phyloP scores from a whole-genome alignment of 108 stramenopile species.

The Hondaea fermentalgiana region DNA sequence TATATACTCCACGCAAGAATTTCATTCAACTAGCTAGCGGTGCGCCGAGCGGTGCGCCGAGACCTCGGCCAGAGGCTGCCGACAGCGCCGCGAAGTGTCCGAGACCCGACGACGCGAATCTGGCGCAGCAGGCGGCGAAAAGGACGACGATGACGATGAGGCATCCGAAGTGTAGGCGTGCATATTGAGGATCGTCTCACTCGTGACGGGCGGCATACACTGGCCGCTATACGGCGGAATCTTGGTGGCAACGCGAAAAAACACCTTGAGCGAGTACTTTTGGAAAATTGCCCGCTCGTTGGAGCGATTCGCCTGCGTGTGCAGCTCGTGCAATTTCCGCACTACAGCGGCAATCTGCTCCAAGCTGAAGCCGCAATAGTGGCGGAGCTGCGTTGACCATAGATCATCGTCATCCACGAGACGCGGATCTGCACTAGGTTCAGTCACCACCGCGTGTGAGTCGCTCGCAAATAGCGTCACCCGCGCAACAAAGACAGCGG shows the following conservation, averaged over 20 bases:
- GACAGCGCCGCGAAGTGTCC: not conserved
- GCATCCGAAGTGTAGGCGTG: not conserved
- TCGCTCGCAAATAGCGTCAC: not conserved
- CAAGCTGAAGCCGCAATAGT: not conserved
- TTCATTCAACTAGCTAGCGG: too few species aligned
- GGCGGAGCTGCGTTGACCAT: not conserved
- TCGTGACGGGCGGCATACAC: not conserved
- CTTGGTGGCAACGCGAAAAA: not conserved
- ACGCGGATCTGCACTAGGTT: not conserved
- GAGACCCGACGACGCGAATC: too few species aligned
- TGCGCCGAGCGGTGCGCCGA: too few species aligned
- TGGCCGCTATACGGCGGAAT: not conserved
- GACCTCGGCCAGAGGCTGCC: not conserved
- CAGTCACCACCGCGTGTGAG: not conserved
- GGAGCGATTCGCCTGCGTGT: not conserved
- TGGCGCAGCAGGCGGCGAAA: not conserved
- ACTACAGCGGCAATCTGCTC: not conserved
- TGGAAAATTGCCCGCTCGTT: not conserved
- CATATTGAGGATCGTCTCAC: not conserved
- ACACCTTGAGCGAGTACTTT: not conserved
- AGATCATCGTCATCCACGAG: not conserved
- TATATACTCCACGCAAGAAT: too few species aligned
- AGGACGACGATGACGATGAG: not conserved
- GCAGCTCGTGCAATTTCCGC: not conserved
- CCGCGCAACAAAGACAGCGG: conserved; percentile 69